Evolutionary conservation across 805 yeast species (phyloP).

Genomic region (Candida ipomoeae): DNA sequence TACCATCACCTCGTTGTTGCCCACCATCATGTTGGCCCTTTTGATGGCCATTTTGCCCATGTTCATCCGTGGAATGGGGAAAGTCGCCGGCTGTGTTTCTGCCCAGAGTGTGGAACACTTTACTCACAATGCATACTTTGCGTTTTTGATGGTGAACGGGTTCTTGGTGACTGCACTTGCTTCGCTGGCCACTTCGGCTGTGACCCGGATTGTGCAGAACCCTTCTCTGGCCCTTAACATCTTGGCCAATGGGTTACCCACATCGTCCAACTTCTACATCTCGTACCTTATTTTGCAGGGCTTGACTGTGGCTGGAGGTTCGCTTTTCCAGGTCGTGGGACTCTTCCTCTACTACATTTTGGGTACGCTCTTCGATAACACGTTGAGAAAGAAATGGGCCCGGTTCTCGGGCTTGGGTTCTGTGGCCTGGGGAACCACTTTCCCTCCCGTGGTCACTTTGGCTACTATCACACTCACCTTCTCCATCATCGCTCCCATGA

Average conservation of each 20-base stretch:
- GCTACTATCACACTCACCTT: conserved; percentile 67
- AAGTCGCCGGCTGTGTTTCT: conserved; percentile 54
- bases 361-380: conserved; percentile 53
- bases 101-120: conserved; percentile 54
- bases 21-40: conserved; percentile 60
- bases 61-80: conserved; percentile 61
- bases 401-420: conserved; percentile 53
- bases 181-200: conserved; percentile 68
- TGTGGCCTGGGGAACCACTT: conserved; percentile 68
- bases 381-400: conserved; percentile 63
- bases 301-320: conserved; percentile 59
- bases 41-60: conserved; percentile 66
- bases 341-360: conserved; percentile 56
- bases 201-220: conserved; percentile 53
- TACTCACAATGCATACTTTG: conserved; percentile 66
- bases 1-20: conserved; percentile 62
- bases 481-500: conserved; percentile 75
- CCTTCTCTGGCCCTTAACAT: conserved; percentile 57
- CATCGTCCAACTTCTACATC: conserved; percentile 67
- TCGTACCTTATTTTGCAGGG: conserved; percentile 69
- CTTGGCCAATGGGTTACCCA: conserved; percentile 66
- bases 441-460: conserved; percentile 71
- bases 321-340: conserved; percentile 58
- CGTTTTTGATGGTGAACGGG: conserved; percentile 66
- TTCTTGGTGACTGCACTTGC: conserved; percentile 68